Evolutionary conservation across 2,329 filamentous ascomycete species (phyloP).

Genomic region (Capronia epimyces): DNA sequence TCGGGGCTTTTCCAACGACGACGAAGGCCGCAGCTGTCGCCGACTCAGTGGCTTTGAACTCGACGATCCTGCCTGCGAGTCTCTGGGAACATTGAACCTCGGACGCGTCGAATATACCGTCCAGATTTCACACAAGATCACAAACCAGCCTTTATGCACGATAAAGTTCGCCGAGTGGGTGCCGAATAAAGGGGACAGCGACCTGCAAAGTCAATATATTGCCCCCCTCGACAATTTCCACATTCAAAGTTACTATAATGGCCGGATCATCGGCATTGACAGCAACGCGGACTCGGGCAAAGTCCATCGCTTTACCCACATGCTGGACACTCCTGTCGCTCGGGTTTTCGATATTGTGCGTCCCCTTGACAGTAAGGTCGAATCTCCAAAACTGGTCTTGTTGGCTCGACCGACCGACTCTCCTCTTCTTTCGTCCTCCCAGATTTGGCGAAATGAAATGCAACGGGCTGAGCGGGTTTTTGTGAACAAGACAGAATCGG

Average conservation of each 20-base stretch:
- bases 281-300: slow-evolving; percentile 49
- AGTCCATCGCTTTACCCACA: slow-evolving; percentile 54
- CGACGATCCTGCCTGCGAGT: slow-evolving; percentile 67
- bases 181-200: slow-evolving; percentile 82
- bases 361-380: slow-evolving; percentile 61
- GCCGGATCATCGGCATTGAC: slow-evolving; percentile 74
- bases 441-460: slow-evolving; percentile 32
- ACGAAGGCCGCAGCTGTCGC: slow-evolving; percentile 62
- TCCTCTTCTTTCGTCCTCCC: slow-evolving; percentile 29
- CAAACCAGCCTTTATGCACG: slow-evolving; percentile 72
- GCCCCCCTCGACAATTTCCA: slow-evolving; percentile 80
- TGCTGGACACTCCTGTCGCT: slow-evolving; percentile 70
- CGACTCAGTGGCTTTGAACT: slow-evolving; percentile 57
- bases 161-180: slow-evolving; percentile 93
- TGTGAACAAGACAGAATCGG: slow-evolving; percentile 77
- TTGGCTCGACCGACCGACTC: slow-evolving; percentile 78
- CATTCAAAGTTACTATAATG: slow-evolving; percentile 80
- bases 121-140: slow-evolving; percentile 69
- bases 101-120: slow-evolving; percentile 88
- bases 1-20: slow-evolving; percentile 16
- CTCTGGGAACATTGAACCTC: slow-evolving; percentile 72
- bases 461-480: slow-evolving; percentile 64
- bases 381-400: slow-evolving; percentile 64
- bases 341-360: slow-evolving; percentile 84
- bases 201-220: slow-evolving; percentile 77